Evolutionary conservation across 345 rosid species (phyloP).

Genomic region (Nephelium lappaceum): DNA sequence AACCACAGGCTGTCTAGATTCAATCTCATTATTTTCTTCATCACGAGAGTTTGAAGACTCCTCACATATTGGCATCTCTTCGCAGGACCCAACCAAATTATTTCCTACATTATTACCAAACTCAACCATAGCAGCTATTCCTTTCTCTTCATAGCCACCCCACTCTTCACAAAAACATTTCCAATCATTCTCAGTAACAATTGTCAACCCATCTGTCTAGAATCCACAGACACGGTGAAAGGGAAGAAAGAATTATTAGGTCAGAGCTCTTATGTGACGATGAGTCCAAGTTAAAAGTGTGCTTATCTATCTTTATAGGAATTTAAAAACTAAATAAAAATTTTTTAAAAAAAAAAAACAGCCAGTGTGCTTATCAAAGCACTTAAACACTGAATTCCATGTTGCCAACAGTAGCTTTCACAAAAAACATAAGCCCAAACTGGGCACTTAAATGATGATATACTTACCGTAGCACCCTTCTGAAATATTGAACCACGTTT

Average conservation of each 20-base stretch:
- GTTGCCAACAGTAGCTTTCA: not conserved
- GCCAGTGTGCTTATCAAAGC: not conserved
- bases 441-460: not conserved
- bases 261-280: constrained; percentile 10
- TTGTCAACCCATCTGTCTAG: constrained; percentile 88
- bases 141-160: constrained; percentile 72
- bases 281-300: not conserved
- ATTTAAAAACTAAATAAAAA: no score
- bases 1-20: constrained; percentile 49
- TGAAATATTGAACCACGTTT: constrained; percentile 75
- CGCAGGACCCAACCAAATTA: constrained; percentile 35
- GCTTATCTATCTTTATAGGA: not conserved
- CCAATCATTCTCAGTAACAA: constrained; percentile 89
- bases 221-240: constrained; percentile 28
- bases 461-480: constrained; percentile 74
- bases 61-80: constrained; percentile 40
- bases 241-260: constrained; percentile 18
- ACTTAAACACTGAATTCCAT: constrained; percentile 3
- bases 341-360: no score
- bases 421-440: not conserved
- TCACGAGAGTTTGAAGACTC: constrained; percentile 48
- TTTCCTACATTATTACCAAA: constrained; percentile 31
- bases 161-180: constrained; percentile 92
- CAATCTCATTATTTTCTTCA: constrained; percentile 59
- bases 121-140: constrained; percentile 75